These are phyloP conservation scores for Gossypium gossypioides DNA, from an alignment of 441 rosid genomes.

Conservation along the genomic window DNA sequence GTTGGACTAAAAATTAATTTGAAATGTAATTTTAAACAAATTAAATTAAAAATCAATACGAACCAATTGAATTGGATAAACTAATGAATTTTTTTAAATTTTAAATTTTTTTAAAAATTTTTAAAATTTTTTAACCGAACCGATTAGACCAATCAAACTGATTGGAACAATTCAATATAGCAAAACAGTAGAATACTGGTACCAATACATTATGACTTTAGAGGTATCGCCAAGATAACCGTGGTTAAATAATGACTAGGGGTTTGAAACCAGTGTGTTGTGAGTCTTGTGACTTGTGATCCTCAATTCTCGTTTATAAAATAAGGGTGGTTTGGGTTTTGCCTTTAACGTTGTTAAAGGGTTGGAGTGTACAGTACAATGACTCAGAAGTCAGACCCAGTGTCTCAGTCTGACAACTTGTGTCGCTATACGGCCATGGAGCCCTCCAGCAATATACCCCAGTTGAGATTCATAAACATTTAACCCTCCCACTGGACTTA, in stretches of 20 bases:
- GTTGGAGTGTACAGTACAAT: neutral
- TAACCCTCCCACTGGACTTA: neutral
- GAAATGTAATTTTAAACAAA: too few relatives aligned
- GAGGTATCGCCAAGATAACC: neutral
- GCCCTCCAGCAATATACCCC: neutral
- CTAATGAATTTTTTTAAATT: too few relatives aligned
- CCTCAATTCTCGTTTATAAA: too few relatives aligned
- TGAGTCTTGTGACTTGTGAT: neutral
- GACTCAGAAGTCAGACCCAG: conserved; percentile 7
- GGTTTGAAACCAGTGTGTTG: neutral
- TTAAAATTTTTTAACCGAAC: too few relatives aligned
- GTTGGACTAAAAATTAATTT: too few relatives aligned
- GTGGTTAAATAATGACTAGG: neutral
- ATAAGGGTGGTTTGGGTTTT: neutral
- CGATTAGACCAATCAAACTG: too few relatives aligned
- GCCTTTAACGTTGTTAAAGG: neutral
- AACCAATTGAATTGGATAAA: too few relatives aligned
- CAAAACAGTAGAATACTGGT: neutral
- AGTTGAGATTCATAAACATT: neutral
- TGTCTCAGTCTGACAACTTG: conserved; percentile 18
- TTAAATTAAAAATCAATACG: too few relatives aligned
- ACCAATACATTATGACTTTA: neutral
- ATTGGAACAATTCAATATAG: neutral
- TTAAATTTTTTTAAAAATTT: too few relatives aligned
- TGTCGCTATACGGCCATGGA: conserved; percentile 6